Percentiles rank a stretch among this genome's conserved stretches.
phyloP scores from a whole-genome alignment of 116 monocot genomes.

The Iris pallida region DNA sequence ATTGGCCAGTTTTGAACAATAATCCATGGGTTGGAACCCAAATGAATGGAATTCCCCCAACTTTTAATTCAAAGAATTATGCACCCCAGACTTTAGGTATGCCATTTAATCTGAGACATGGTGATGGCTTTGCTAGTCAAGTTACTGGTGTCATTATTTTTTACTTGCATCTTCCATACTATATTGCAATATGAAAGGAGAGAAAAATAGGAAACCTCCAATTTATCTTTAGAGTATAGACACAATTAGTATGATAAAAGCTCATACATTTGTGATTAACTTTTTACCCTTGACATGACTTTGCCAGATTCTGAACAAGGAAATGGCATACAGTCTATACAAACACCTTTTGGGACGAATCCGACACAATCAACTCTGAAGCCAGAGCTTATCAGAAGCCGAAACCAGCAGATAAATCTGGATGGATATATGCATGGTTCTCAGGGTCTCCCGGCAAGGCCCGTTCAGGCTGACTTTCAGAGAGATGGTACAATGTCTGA shows the following conservation, averaged over 20 bases:
- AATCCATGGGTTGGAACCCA: conserved; percentile 12
- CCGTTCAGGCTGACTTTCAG: conserved; percentile 14
- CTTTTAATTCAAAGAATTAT: conserved; percentile 12
- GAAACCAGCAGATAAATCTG: conserved; percentile 13
- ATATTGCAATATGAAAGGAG: too few relatives aligned
- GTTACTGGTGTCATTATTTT: background rate
- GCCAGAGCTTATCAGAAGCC: conserved; percentile 10
- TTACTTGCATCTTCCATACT: too few relatives aligned
- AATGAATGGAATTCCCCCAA: conserved; percentile 2
- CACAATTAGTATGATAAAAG: background rate
- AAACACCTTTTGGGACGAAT: conserved; percentile 14
- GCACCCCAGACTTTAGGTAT: conserved; percentile 1
- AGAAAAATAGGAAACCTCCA: background rate
- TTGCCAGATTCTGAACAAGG: conserved; percentile 17
- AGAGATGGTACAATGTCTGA: conserved; percentile 19
- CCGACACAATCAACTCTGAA: background rate
- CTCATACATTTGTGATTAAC: background rate
- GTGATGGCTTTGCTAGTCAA: background rate
- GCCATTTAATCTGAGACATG: background rate
- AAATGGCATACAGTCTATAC: conserved; percentile 16
- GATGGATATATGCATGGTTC: conserved; percentile 30
- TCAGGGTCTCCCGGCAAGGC: conserved; percentile 7
- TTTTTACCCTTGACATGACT: background rate
- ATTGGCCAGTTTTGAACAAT: conserved; percentile 10
- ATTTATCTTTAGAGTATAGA: background rate